Percentiles rank a stretch among this genome's conserved stretches.
Evolutionary conservation across 768 basidiomycete species (phyloP).

Genomic region (Suillus plorans): DNA sequence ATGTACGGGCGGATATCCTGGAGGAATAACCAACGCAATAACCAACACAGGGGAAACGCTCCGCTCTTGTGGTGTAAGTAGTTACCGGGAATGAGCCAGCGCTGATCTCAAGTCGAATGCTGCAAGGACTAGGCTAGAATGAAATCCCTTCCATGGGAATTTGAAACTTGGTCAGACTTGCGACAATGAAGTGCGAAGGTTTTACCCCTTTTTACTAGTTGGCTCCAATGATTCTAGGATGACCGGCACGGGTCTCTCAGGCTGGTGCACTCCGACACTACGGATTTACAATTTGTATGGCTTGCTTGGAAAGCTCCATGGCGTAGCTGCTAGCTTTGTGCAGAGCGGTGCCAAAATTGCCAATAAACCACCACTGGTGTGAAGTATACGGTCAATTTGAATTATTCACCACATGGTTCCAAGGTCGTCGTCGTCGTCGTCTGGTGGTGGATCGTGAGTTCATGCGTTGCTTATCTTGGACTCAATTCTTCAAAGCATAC

Average conservation of each 20-base stretch:
- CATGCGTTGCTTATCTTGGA: not conserved
- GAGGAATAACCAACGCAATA: conserved; percentile 1
- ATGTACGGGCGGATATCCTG: not conserved
- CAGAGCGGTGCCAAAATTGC: not conserved
- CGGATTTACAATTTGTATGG: not conserved
- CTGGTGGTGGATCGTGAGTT: not conserved
- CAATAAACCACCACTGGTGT: not conserved
- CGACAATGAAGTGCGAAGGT: not conserved
- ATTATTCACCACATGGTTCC: not conserved
- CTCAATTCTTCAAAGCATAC: not conserved
- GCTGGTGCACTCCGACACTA: not conserved
- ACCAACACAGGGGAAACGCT: not conserved
- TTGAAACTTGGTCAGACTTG: not conserved
- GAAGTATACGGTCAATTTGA: not conserved
- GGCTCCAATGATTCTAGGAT: not conserved
- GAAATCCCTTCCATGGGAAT: not conserved
- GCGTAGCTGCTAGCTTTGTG: not conserved
- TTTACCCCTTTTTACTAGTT: not conserved
- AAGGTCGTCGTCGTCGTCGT: not conserved
- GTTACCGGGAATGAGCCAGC: not conserved
- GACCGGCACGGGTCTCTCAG: not conserved
- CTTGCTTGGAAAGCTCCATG: not conserved
- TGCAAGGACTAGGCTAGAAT: not conserved
- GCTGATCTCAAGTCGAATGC: not conserved
- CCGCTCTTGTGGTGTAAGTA: not conserved